Evolutionary conservation across 2,329 filamentous ascomycete species (phyloP), one percentile per base, ranked within the genome.

Genomic region (Lachnellula occidentalis): DNA sequence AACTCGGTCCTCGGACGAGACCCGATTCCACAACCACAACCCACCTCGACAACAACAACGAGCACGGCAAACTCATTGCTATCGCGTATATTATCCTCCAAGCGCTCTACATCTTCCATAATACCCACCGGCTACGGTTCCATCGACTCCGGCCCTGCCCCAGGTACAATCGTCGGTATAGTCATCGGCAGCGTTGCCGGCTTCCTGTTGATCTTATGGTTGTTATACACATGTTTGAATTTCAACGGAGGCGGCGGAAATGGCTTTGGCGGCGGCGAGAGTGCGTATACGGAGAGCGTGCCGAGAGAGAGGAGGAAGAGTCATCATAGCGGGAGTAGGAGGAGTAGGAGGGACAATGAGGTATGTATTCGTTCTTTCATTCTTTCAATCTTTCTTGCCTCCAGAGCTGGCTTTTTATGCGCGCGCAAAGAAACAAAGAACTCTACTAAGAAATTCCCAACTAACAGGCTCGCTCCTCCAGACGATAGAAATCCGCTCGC

Each of bases 61-160:
- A 43, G 17, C 17, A 42, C 41, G 34, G 14, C 17, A n/a, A 17
- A 14, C 9, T 50, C 52, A 8, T 17, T 48, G 7, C 42, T 39
- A 39, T 12, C 36, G 8, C 36, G 36, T 17, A 37, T 37, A 14
- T 17, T 37, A 17, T 17, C 7, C 34, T 17, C 15, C 17, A 21
- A 31, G 7, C 19, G 37, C n/a, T 22, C 45, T 24, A 48, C 31
- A 19, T 47, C 34, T 4, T 50, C 50, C 54, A 75, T 81, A 57
- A 83, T 87, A 61, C 82, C 83, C 1, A 77, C 80, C 24, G 81
- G 81, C 61, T 87, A 87, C 69, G 74, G 76, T 45, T 73, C 74
- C 50, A 71, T 81, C 34, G 70, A 78, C 65, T 64, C 71, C 24
- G 77, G 80, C 5, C 81, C 81, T 0, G 46, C 74, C 1, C 77